phyloP scores from a whole-genome alignment of 306 rosid species.

The Carpinus viminea region DNA sequence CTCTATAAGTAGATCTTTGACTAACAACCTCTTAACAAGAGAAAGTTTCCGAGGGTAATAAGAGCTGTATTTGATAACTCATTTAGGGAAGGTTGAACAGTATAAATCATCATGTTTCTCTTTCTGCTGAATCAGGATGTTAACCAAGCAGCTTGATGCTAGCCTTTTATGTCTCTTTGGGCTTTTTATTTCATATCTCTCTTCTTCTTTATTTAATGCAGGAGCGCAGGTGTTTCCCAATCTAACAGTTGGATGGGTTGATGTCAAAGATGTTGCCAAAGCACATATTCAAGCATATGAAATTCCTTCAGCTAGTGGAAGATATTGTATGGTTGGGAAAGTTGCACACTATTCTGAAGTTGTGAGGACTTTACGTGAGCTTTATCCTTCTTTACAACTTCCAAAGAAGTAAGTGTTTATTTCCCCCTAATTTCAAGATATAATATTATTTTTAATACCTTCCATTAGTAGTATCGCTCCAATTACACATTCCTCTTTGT shows the following conservation, averaged over 20 bases:
- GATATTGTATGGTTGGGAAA: slow-evolving; percentile 60
- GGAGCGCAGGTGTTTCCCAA: slow-evolving; percentile 62
- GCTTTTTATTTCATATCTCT: not conserved
- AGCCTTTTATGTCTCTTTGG: not conserved
- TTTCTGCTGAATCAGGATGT: not conserved
- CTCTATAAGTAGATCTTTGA: not conserved
- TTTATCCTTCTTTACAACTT: slow-evolving; percentile 61
- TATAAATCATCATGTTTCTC: not conserved
- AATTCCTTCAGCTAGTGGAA: slow-evolving; percentile 73
- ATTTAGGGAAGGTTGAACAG: not conserved
- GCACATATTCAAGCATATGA: slow-evolving; percentile 83
- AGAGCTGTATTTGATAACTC: not conserved
- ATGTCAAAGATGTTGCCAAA: slow-evolving; percentile 77
- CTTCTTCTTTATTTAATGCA: slow-evolving; percentile 34
- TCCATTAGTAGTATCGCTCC: not conserved
- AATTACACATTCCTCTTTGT: not conserved
- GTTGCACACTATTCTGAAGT: slow-evolving; percentile 58
- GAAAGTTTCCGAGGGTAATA: not conserved
- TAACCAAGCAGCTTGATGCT: not conserved
- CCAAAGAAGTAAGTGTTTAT: slow-evolving; percentile 52
- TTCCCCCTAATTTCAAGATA: not conserved
- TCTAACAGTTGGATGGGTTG: slow-evolving; percentile 54
- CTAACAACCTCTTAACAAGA: not conserved
- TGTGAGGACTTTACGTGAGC: slow-evolving; percentile 44
- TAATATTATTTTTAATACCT: not conserved